phyloP scores from a whole-genome alignment of 2,329 filamentous ascomycete genomes.

The Trichophyton benhamiae region DNA sequence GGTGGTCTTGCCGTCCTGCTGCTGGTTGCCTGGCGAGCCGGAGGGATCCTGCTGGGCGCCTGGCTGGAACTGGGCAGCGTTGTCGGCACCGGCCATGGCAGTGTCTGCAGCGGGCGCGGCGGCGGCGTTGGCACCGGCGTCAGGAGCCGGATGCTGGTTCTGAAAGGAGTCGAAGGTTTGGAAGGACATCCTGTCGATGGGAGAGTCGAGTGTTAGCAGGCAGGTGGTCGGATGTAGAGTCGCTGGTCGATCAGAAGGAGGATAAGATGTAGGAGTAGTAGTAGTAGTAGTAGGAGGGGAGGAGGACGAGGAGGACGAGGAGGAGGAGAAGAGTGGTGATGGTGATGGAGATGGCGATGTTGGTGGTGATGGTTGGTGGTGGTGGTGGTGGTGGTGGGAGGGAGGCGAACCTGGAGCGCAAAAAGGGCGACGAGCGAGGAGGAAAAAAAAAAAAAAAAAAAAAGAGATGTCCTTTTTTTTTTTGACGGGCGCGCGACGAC shows the following conservation, averaged over 20 bases:
- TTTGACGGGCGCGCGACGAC: slow-evolving; percentile 4
- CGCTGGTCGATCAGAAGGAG: no score
- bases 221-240: no score
- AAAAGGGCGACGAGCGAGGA: not conserved
- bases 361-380: no score
- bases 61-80: slow-evolving; percentile 39
- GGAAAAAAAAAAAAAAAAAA: not conserved
- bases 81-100: slow-evolving; percentile 45
- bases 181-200: slow-evolving; percentile 46
- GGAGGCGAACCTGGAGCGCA: not conserved
- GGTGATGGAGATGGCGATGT: no score
- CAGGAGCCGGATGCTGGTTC: slow-evolving; percentile 47
- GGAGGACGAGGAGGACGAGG: slow-evolving; percentile 3
- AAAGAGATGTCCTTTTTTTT: slow-evolving; percentile 1
- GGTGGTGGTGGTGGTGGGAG: no score
- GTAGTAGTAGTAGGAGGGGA: not conserved
- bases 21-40: slow-evolving; percentile 36
- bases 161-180: slow-evolving; percentile 53
- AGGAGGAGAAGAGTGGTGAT: not conserved
- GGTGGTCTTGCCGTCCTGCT: slow-evolving; percentile 44
- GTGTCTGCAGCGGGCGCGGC: slow-evolving; percentile 39
- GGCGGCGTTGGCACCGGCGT: slow-evolving; percentile 37
- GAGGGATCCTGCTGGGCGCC: slow-evolving; percentile 34
- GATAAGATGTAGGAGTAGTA: not conserved
- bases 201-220: not conserved